Base-by-base conservation (phyloP, 352 stramenopile genomes). In the Pythium oligandrum region DNA sequence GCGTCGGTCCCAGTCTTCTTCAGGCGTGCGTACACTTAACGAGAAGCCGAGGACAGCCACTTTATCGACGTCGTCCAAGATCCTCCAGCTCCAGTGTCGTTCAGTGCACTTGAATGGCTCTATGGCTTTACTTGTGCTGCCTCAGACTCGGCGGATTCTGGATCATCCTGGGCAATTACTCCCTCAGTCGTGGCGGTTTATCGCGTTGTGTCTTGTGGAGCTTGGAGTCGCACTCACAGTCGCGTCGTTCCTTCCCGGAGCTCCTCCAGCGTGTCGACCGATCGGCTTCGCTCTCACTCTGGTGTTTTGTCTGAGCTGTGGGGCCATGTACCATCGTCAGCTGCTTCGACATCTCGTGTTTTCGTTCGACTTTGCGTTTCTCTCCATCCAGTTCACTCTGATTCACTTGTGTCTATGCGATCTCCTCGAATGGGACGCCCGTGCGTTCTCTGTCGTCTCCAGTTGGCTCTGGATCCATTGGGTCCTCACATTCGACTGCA, bases 321-420 rank as follows among this genome's bases (percentile, higher is more conserved):
- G 36, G 38, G 35, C 35, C 1, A 40, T 63, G 36, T 66, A 58
- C 33, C 57, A 76, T 33, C 61, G 55, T 0, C 55, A 71, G 31
- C 46, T 79, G 32, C 60, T 79, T 42, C 50, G 61, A 4, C 55
- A 62, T 17, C 43, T 74, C 32, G 35, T 72, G n/a, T 58, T 64
- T 11, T 74, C 67, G 32, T 79, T 79, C 40, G 70, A 79, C 43
- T 74, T 74, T 35, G 39, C 52, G 4, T 76, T 74, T 35, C 46
- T 74, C n/a, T 70, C 66, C 34, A 34, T 72, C 26, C 66, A 79
- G 55, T 45, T 74, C 36, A 64, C 61, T 2, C 9, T 69, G 12
- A 53, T 57, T 8, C 59, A 71, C 44, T 6, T 70, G 4, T 66
- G 60, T 5, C 37, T 68, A 2, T 71, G 64, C 33, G 63, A 74